Percentiles rank a stretch among this genome's conserved stretches.
phyloP scores from a whole-genome alignment of 345 rosid genomes.

The Microcos paniculata region DNA sequence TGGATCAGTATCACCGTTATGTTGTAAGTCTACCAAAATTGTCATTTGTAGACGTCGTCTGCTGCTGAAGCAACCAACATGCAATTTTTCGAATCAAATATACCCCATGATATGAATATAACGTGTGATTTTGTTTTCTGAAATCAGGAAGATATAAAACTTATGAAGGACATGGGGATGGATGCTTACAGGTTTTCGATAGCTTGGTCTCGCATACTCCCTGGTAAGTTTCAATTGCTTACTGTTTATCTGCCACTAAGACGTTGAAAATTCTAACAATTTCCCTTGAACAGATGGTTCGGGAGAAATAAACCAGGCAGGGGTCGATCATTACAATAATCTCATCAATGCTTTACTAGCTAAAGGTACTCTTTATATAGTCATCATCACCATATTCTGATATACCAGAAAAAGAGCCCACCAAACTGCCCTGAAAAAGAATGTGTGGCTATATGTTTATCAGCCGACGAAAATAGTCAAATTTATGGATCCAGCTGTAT shows the following conservation, averaged over 20 bases:
- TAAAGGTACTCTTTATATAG: conserved; percentile 45
- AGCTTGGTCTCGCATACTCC: conserved; percentile 88
- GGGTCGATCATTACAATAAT: conserved; percentile 86
- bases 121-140: neutral
- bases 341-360: conserved; percentile 80
- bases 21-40: conserved; percentile 32
- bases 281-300: conserved; percentile 53
- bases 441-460: no score
- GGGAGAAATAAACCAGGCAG: conserved; percentile 81
- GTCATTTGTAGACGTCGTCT: neutral
- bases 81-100: no score
- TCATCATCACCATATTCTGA: no score
- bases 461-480: no score
- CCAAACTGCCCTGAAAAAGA: no score
- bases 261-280: neutral
- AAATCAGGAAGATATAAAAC: conserved; percentile 80
- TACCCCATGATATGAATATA: no score
- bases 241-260: no score
- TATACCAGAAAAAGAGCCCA: no score
- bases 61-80: neutral
- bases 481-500: no score
- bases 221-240: conserved; percentile 43
- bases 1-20: conserved; percentile 84
- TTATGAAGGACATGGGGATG: conserved; percentile 96
- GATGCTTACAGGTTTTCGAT: conserved; percentile 93